phyloP scores from a whole-genome alignment of 306 rosid species.

The Lathyrus tuberosus region DNA sequence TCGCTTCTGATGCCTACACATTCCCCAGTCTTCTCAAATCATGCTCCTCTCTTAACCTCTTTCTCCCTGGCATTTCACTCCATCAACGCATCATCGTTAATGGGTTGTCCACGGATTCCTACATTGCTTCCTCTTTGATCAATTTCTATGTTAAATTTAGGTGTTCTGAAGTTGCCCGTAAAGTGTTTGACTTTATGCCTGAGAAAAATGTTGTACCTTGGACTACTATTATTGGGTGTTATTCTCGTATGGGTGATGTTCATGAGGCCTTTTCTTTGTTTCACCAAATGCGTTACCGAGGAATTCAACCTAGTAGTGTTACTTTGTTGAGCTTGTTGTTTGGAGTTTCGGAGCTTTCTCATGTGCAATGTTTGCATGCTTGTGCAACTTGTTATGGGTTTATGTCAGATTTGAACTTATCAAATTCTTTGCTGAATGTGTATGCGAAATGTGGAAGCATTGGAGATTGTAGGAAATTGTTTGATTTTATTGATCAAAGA shows the following conservation, averaged over 20 bases:
- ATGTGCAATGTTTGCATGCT: slow-evolving; percentile 67
- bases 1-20: slow-evolving; percentile 65
- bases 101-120: slow-evolving; percentile 63
- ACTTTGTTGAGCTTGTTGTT: slow-evolving; percentile 61
- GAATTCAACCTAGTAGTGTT: slow-evolving; percentile 61
- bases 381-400: slow-evolving; percentile 62
- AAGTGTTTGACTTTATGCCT: slow-evolving; percentile 66
- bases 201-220: slow-evolving; percentile 74
- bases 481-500: slow-evolving; percentile 56
- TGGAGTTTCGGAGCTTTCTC: slow-evolving; percentile 52
- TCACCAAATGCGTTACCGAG: slow-evolving; percentile 53
- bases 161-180: slow-evolving; percentile 46
- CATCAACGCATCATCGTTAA: slow-evolving; percentile 57
- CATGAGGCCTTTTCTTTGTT: slow-evolving; percentile 53
- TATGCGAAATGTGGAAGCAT: slow-evolving; percentile 67
- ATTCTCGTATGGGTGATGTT: slow-evolving; percentile 46
- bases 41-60: slow-evolving; percentile 58
- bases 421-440: slow-evolving; percentile 59
- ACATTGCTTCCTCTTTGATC: slow-evolving; percentile 62
- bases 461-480: slow-evolving; percentile 59
- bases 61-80: slow-evolving; percentile 47
- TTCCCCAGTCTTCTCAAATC: slow-evolving; percentile 77
- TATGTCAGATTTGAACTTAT: slow-evolving; percentile 52
- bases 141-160: slow-evolving; percentile 60
- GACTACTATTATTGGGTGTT: slow-evolving; percentile 79